These are phyloP conservation scores for Volvox africanus DNA, from an alignment of 139 green algal genomes.

Conservation along the genomic window DNA sequence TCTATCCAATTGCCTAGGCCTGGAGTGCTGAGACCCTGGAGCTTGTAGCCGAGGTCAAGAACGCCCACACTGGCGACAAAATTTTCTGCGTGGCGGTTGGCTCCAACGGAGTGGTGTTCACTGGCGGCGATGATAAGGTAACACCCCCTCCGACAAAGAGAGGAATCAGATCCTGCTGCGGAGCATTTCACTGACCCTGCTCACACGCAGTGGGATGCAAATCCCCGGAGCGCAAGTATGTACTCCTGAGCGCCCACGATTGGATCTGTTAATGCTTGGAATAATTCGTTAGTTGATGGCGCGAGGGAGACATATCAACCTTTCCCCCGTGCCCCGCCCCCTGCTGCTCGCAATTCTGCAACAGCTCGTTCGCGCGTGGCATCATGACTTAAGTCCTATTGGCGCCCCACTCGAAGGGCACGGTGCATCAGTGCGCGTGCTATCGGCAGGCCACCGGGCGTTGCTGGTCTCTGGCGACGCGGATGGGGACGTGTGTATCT, in stretches of 20 bases:
- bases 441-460: constrained; percentile 64
- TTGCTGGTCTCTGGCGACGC: constrained; percentile 76
- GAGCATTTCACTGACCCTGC: too few relatives aligned
- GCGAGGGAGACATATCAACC: too few relatives aligned
- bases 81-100: constrained; percentile 69
- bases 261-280: too few relatives aligned
- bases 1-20: too few relatives aligned
- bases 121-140: constrained; percentile 80
- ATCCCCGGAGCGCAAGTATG: too few relatives aligned
- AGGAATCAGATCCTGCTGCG: too few relatives aligned
- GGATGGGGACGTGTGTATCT: constrained; percentile 75
- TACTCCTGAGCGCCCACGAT: too few relatives aligned
- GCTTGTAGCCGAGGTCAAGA: constrained; percentile 64
- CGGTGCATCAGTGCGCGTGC: constrained; percentile 65
- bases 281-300: too few relatives aligned
- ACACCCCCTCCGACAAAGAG: too few relatives aligned
- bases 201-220: too few relatives aligned
- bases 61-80: constrained; percentile 72
- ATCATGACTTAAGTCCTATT: constrained; percentile 51
- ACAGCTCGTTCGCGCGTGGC: constrained; percentile 62
- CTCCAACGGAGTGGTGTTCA: constrained; percentile 76
- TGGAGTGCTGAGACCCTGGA: constrained; percentile 74
- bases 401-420: constrained; percentile 69
- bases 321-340: neutral
- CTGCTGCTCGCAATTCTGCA: neutral